Evolutionary conservation across 306 rosid species (phyloP).

Genomic region (Quercus bicolor): DNA sequence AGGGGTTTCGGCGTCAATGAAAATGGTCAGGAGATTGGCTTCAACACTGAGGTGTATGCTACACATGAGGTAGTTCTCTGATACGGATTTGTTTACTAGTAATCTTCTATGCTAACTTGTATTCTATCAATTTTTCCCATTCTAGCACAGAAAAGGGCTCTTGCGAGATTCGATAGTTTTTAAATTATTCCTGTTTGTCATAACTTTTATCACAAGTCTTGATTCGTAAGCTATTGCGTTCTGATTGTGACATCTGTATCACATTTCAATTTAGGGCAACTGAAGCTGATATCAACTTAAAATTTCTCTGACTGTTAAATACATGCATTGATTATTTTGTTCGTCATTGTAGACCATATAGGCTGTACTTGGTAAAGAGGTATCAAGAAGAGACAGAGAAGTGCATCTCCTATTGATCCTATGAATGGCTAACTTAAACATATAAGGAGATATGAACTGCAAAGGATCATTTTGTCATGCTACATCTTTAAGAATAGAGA

Average conservation of each 20-base stretch:
- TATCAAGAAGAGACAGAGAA: not conserved
- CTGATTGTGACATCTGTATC: not conserved
- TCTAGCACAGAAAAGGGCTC: not conserved
- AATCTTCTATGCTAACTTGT: not conserved
- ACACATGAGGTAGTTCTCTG: conserved; percentile 54
- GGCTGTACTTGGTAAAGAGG: not conserved
- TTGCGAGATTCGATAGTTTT: not conserved
- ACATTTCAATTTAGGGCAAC: not conserved
- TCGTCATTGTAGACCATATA: not conserved
- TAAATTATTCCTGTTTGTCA: not conserved
- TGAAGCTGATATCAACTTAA: not conserved
- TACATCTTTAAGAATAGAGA: not conserved
- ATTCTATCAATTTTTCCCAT: not conserved
- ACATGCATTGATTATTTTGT: not conserved
- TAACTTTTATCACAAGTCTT: not conserved
- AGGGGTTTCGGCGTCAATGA: conserved; percentile 70
- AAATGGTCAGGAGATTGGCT: conserved; percentile 79
- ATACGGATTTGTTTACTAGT: conserved; percentile 2
- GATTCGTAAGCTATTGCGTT: not conserved
- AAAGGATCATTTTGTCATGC: not conserved
- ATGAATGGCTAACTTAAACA: not conserved
- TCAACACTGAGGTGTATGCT: conserved; percentile 80
- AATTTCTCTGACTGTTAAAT: not conserved
- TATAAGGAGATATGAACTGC: not conserved
- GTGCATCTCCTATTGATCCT: not conserved